phyloP scores from a whole-genome alignment of 2,329 filamentous ascomycete genomes.

The Verticillium nubilum region DNA sequence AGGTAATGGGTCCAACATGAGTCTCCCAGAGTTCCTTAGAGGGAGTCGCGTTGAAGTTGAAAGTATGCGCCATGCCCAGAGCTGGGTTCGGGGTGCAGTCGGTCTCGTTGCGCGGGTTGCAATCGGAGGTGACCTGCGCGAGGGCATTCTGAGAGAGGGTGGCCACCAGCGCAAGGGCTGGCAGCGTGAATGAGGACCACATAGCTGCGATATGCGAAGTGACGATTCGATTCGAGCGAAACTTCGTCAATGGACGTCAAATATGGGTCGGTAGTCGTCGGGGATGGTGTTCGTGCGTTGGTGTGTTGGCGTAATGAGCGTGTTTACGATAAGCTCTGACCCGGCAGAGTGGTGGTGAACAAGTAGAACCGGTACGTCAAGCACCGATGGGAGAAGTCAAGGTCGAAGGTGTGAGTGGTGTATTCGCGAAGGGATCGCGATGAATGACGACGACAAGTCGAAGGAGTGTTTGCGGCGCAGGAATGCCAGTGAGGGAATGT shows the following conservation, averaged over 20 bases:
- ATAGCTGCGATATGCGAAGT: conserved; percentile 12
- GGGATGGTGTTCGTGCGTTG: neutral
- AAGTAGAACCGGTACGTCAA: conserved; percentile 4
- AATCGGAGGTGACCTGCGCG: conserved; percentile 73
- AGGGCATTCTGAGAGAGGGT: conserved; percentile 39
- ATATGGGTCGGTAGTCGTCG: neutral
- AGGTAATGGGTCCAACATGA: conserved; percentile 60
- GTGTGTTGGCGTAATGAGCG: neutral
- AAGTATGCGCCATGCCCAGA: conserved; percentile 57
- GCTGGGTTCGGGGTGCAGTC: conserved; percentile 67
- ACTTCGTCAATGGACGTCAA: neutral
- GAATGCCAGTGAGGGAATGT: neutral
- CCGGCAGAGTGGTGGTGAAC: neutral
- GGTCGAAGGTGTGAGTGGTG: neutral
- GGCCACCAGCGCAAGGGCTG: conserved; percentile 34
- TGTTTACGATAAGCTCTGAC: neutral
- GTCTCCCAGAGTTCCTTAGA: conserved; percentile 61
- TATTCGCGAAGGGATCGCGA: neutral
- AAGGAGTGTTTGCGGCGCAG: neutral
- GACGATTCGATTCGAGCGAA: neutral
- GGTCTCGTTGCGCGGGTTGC: conserved; percentile 67
- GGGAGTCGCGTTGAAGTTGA: conserved; percentile 59
- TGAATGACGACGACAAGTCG: neutral
- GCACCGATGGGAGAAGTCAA: conserved; percentile 1
- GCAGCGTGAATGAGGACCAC: conserved; percentile 18